Evolutionary conservation across 2,329 filamentous ascomycete genomes (phyloP), one percentile per base, ranked within the genome.

Genomic region (Microsporum audouinii): DNA sequence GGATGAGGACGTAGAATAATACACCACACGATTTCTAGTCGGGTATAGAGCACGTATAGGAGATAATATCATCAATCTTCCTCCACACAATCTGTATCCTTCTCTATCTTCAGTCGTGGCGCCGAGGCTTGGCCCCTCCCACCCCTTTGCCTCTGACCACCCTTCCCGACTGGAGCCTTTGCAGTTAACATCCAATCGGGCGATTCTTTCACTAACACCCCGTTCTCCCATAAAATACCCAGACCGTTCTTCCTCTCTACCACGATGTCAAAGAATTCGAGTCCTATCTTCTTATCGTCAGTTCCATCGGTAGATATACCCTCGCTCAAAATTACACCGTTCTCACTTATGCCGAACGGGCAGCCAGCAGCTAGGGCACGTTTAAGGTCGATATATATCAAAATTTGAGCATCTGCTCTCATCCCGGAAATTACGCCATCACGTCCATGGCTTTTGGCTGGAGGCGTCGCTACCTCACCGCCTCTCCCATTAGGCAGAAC

Each of bases 261-360:
- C 0, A 92, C 91, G 69, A 83, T 81, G 74, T 82, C 82, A 69
- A 95, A 92, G 69, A 86, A 89, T 67, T 80, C 79, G 23, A 82
- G 72, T 34, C 84, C 80, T 65, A 95, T 77, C 5, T 88, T 59
- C 0, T 86, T 88, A 3, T 83, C 61, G 27, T 66, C 59, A n/a
- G 56, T 45, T 14, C 60, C 75, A 55, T 75, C 82, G 62, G 82
- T 69, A 10, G 75, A 77, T 72, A 74, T 78, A 72, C 72, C 82
- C 73, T 69, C 79, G 73, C 69, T 77, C 65, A 92, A 74, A 64
- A 91, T 80, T 6, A 92, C 88, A 1, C 84, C 87, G 69, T 92
- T 92, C 66, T 88, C 87, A 70, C 88, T 90, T 63, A 84, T 72
- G 84, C 88, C 95, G 82, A 91, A 95, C 69, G 79, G 78, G 65